phyloP scores from a whole-genome alignment of 75 land plant species.

The Adiantum capillusveneris region DNA sequence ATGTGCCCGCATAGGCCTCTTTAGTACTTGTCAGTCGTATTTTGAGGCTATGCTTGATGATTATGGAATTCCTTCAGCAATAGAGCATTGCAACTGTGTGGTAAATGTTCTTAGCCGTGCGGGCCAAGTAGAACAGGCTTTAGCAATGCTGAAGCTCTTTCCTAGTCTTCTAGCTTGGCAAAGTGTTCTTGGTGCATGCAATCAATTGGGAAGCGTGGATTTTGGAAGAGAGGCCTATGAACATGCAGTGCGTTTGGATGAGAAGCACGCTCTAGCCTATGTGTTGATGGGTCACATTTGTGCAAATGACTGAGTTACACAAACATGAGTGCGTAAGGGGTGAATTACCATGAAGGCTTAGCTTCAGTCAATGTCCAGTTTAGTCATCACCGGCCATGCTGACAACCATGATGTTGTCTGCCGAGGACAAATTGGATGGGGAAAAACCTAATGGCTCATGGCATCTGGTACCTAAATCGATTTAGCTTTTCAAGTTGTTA shows the following conservation, averaged over 20 bases:
- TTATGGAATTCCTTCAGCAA: background rate
- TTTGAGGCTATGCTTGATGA: background rate
- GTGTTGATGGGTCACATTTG: no score
- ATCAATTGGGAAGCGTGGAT: background rate
- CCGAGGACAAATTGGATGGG: no score
- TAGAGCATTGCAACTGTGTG: background rate
- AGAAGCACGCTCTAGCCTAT: no score
- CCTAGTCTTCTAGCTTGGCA: background rate
- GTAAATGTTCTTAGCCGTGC: background rate
- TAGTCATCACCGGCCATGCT: no score
- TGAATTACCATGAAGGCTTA: no score
- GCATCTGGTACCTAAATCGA: no score
- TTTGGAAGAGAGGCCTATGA: background rate
- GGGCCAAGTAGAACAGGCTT: background rate
- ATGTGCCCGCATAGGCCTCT: slow-evolving; percentile 10
- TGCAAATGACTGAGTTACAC: no score
- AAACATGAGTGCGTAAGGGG: no score
- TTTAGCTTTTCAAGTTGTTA: no score
- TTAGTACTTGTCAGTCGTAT: background rate
- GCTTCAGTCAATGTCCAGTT: no score
- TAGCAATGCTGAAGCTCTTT: background rate
- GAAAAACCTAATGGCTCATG: no score
- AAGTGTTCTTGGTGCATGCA: background rate
- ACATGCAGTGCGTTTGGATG: background rate
- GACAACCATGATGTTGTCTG: no score